These are phyloP conservation scores for Trichoderma cornu-damae DNA, from an alignment of 2,329 filamentous ascomycete species.

Conservation along the genomic window DNA sequence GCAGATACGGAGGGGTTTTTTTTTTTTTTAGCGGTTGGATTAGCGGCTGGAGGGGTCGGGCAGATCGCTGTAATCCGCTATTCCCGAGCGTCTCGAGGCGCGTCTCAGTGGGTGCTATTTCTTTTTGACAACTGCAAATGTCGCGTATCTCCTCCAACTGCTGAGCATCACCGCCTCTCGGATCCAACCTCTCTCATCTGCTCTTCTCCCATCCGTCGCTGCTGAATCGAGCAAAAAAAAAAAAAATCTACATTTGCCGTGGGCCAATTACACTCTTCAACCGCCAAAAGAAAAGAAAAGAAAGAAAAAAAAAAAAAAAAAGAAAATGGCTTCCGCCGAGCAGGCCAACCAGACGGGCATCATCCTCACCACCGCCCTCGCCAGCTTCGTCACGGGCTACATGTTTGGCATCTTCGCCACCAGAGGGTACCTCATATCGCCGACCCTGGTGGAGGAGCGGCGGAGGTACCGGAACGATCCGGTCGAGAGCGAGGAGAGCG, in stretches of 20 bases:
- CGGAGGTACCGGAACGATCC: conserved; percentile 53
- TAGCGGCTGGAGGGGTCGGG: conserved; percentile 1
- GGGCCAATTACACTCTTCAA: too few relatives aligned
- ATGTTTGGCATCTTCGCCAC: conserved; percentile 72
- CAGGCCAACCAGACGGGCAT: conserved; percentile 48
- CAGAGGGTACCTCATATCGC: conserved; percentile 55
- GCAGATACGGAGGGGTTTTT: not conserved
- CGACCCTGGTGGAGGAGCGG: conserved; percentile 52
- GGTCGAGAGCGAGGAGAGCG: conserved; percentile 64
- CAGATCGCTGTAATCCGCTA: not conserved
- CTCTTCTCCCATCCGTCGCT: not conserved
- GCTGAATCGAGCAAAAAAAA: not conserved
- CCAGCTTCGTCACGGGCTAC: conserved; percentile 72
- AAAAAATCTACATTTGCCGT: not conserved
- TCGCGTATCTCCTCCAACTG: not conserved
- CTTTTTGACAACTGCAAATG: not conserved
- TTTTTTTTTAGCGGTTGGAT: conserved; percentile 10
- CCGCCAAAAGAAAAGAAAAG: too few relatives aligned
- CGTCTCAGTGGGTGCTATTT: too few relatives aligned
- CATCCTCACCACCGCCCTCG: conserved; percentile 66
- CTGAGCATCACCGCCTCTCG: not conserved
- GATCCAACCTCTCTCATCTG: not conserved
- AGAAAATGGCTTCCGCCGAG: conserved; percentile 32
- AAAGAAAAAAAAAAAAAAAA: too few relatives aligned
- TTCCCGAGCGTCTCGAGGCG: too few relatives aligned